phyloP scores from a whole-genome alignment of 2,329 filamentous ascomycete genomes.

The Colletotrichum abscissum region DNA sequence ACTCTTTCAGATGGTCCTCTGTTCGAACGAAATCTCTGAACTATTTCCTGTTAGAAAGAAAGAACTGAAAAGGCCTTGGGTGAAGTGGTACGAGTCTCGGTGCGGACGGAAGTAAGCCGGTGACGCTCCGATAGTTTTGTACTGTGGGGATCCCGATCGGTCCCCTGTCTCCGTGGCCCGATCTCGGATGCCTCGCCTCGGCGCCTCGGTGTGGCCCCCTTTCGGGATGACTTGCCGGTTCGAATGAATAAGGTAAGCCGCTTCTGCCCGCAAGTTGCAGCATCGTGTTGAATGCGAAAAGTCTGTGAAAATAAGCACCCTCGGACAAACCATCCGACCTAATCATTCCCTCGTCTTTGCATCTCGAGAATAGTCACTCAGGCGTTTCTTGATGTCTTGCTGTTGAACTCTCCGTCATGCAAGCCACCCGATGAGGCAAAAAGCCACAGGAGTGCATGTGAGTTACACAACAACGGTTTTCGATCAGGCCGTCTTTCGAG shows the following conservation, averaged over 20 bases:
- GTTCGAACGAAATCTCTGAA: background rate
- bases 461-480: background rate
- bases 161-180: constrained; percentile 27
- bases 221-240: constrained; percentile 22
- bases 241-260: background rate
- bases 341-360: background rate
- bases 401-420: background rate
- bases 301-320: background rate
- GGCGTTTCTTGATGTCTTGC: background rate
- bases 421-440: background rate
- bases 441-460: background rate
- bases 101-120: constrained; percentile 8
- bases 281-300: background rate
- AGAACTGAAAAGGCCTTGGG: no score
- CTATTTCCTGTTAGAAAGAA: background rate
- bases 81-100: background rate
- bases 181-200: constrained; percentile 28
- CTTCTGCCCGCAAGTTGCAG: background rate
- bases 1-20: background rate
- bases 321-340: background rate
- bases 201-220: constrained; percentile 9
- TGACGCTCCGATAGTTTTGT: constrained; percentile 1
- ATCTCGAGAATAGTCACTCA: background rate
- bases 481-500: no score
- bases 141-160: constrained; percentile 23